Evolutionary conservation across 1,139 yeast genomes (phyloP).

Genomic region (Fermentozyma sake): DNA sequence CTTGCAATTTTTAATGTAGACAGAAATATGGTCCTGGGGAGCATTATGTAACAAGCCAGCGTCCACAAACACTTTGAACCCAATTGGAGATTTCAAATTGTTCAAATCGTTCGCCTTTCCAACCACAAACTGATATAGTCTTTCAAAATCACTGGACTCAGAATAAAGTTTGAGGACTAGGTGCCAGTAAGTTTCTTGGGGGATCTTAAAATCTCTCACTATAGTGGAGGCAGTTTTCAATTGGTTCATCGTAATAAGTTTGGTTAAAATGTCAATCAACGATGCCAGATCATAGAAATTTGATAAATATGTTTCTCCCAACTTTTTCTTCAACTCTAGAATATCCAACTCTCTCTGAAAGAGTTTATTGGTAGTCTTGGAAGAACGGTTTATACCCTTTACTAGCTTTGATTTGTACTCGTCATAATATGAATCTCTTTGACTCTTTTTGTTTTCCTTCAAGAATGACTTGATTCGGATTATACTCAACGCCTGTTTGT

Average conservation of each 20-base stretch:
- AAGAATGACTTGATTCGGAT: slow-evolving; percentile 15
- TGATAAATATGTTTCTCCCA: slow-evolving; percentile 51
- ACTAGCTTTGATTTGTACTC: slow-evolving; percentile 23
- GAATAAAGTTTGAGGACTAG: slow-evolving; percentile 54
- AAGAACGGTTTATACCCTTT: slow-evolving; percentile 19
- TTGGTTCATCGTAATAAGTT: slow-evolving; percentile 56
- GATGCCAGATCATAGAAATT: slow-evolving; percentile 52
- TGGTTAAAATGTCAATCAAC: slow-evolving; percentile 49
- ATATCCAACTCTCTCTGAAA: slow-evolving; percentile 51
- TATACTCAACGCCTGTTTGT: slow-evolving; percentile 19
- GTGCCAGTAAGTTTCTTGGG: slow-evolving; percentile 63
- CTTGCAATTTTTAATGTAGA: slow-evolving; percentile 30
- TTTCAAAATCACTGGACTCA: slow-evolving; percentile 55
- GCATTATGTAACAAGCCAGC: slow-evolving; percentile 49
- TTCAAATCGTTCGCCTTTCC: slow-evolving; percentile 18
- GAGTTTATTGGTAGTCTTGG: slow-evolving; percentile 19
- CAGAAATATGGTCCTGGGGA: slow-evolving; percentile 32
- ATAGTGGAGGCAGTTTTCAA: slow-evolving; percentile 52
- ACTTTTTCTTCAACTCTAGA: slow-evolving; percentile 46
- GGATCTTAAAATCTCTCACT: slow-evolving; percentile 57
- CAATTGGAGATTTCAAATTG: slow-evolving; percentile 64
- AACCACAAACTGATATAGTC: slow-evolving; percentile 45
- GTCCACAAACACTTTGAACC: slow-evolving; percentile 61
- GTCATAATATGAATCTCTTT: slow-evolving; percentile 17
- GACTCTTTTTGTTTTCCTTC: slow-evolving; percentile 7